Conservation (phyloP, 768 basidiomycete species). For the Mycena capillaripes region DNA sequence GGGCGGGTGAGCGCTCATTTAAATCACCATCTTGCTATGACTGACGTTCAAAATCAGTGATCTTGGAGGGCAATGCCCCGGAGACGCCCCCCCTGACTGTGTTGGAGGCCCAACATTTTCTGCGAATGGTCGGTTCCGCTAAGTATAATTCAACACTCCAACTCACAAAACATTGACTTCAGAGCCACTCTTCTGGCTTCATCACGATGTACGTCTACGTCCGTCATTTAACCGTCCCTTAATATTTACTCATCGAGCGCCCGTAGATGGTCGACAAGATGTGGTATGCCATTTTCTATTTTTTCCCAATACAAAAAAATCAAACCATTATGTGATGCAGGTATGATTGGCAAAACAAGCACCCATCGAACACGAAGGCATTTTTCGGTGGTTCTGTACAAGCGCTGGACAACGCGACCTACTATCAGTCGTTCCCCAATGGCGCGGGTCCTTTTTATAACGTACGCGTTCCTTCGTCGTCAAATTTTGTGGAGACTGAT, state of each 20-base stretch:
- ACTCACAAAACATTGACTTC: background rate
- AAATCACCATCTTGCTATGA: no score
- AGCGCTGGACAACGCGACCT: conserved; percentile 40
- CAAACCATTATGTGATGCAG: conserved; percentile 6
- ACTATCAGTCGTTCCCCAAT: conserved; percentile 43
- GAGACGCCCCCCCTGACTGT: conserved; percentile 42
- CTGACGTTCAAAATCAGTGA: conserved; percentile 39
- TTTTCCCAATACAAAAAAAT: no score
- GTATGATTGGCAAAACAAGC: conserved; percentile 51
- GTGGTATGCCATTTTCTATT: conserved; percentile 41
- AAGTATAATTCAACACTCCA: background rate
- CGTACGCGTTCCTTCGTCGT: conserved; percentile 29
- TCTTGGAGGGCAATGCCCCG: conserved; percentile 46
- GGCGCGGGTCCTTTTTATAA: conserved; percentile 41
- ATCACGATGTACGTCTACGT: conserved; percentile 52
- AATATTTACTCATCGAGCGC: background rate
- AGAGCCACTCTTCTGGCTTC: conserved; percentile 55
- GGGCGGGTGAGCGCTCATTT: conserved; percentile 38
- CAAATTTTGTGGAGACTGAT: background rate
- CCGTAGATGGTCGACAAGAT: conserved; percentile 53
- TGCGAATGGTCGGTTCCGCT: conserved; percentile 44
- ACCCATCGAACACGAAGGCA: conserved; percentile 40
- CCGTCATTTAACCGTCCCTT: background rate
- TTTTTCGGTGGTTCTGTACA: conserved; percentile 50
- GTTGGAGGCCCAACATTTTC: conserved; percentile 46